A percentile compares a stretch with the other conserved stretches of the same genome.
Conservation (phyloP, 805 yeast species). For the Nakazawaea populi region DNA sequence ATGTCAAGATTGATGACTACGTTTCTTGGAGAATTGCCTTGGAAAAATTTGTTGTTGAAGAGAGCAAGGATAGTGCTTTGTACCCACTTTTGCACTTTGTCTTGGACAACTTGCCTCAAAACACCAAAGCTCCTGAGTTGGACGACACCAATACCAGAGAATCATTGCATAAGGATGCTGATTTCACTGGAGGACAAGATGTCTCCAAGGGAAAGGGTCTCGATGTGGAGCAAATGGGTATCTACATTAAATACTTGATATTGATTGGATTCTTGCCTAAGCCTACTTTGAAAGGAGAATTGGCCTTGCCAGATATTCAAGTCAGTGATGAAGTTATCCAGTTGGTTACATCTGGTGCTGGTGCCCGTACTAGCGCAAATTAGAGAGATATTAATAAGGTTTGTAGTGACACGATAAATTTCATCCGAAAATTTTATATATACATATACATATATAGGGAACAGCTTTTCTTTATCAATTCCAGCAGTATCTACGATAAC, state of each 20-base stretch:
- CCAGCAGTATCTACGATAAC: constrained; percentile 34
- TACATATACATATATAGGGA: too few species aligned
- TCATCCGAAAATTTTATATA: too few species aligned
- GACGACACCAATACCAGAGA: constrained; percentile 79
- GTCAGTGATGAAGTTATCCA: constrained; percentile 53
- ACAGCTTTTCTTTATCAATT: neutral
- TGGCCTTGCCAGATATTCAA: constrained; percentile 48
- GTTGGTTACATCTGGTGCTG: constrained; percentile 60
- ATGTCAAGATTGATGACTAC: constrained; percentile 57
- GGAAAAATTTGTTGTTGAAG: constrained; percentile 73
- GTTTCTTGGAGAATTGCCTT: constrained; percentile 71
- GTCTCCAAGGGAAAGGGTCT: constrained; percentile 70
- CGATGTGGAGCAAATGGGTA: constrained; percentile 57
- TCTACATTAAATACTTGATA: constrained; percentile 74
- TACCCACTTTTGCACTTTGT: constrained; percentile 94
- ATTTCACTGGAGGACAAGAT: constrained; percentile 58
- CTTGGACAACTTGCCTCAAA: constrained; percentile 83
- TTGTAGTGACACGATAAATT: too few species aligned
- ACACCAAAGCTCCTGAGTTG: constrained; percentile 91
- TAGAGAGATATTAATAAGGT: too few species aligned
- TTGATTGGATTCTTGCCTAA: constrained; percentile 73
- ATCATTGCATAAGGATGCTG: constrained; percentile 57
- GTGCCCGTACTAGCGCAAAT: constrained; percentile 69
- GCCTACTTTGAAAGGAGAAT: constrained; percentile 41
- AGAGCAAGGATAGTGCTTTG: constrained; percentile 74